Conservation (phyloP, 148 eudicot species). For the Rhododendron ovatum region DNA sequence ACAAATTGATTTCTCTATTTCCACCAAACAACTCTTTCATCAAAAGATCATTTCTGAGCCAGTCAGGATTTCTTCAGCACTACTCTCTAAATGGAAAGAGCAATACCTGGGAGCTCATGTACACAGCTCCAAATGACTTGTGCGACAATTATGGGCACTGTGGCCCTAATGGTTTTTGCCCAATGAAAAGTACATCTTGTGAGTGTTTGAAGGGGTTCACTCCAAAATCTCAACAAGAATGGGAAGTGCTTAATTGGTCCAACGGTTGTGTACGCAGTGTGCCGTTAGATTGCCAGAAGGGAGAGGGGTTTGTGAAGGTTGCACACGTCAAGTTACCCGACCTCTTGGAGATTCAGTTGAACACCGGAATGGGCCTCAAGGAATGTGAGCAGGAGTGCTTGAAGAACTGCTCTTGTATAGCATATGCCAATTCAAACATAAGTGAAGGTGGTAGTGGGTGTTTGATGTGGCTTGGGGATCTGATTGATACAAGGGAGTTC, state of each 20-base stretch:
- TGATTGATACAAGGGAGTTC: too few relatives aligned
- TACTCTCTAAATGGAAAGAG: not conserved
- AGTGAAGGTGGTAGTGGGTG: too few relatives aligned
- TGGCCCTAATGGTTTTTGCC: conserved; percentile 20
- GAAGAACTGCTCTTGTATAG: conserved; percentile 16
- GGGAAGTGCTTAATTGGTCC: conserved; percentile 17
- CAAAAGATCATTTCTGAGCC: not conserved
- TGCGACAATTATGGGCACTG: conserved; percentile 15
- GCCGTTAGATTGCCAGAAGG: not conserved
- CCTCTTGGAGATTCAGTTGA: not conserved
- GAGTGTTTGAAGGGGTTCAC: conserved; percentile 19
- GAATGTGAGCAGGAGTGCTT: conserved; percentile 6
- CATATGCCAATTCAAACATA: too few relatives aligned
- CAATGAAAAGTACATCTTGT: conserved; percentile 7
- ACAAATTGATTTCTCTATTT: not conserved
- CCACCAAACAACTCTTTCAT: not conserved
- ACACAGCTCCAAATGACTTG: not conserved
- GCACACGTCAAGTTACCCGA: conserved; percentile 11
- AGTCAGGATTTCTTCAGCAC: not conserved
- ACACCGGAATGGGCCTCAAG: not conserved
- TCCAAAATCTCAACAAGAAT: conserved; percentile 11
- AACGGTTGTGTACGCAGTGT: conserved; percentile 14
- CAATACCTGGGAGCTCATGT: conserved; percentile 8
- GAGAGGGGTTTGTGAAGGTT: too few relatives aligned
- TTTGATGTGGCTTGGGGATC: too few relatives aligned